These are phyloP conservation scores for Talaromyces verruculosus DNA, from an alignment of 2,329 filamentous ascomycete species.

Conservation along the genomic window DNA sequence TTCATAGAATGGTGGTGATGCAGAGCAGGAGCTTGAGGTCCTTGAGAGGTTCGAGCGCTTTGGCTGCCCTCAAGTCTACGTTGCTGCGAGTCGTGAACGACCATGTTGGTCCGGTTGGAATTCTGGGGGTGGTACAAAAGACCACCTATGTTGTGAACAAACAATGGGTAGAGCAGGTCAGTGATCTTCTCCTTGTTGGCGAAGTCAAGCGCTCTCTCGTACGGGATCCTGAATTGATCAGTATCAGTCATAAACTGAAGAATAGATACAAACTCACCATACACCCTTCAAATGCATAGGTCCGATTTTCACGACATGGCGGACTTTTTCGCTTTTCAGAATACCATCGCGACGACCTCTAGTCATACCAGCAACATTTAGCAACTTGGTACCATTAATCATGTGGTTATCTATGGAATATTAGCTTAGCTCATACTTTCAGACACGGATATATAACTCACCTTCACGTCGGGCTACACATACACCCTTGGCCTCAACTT, in stretches of 20 bases:
- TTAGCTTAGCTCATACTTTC: not conserved
- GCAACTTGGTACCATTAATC: constrained; percentile 96
- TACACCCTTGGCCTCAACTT: constrained; percentile 93
- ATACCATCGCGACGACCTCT: constrained; percentile 93
- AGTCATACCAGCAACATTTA: constrained; percentile 98
- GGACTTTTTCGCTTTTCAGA: constrained; percentile 93
- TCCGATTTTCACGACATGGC: constrained; percentile 97
- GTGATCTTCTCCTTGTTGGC: constrained; percentile 99
- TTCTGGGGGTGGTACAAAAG: constrained; percentile 88
- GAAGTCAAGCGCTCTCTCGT: constrained; percentile 95
- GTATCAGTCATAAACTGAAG: not conserved
- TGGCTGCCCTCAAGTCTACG: constrained; percentile 67
- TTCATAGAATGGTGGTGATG: constrained; percentile 67
- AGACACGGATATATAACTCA: constrained; percentile 41
- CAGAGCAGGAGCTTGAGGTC: constrained; percentile 61
- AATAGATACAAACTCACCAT: constrained; percentile 63
- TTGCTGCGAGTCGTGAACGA: constrained; percentile 79
- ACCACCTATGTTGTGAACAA: constrained; percentile 94
- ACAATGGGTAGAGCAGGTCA: constrained; percentile 88
- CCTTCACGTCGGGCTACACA: constrained; percentile 93
- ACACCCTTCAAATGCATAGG: constrained; percentile 99
- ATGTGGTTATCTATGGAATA: constrained; percentile 82
- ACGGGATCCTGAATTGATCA: constrained; percentile 75
- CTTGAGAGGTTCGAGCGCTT: constrained; percentile 59
- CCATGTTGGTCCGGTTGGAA: constrained; percentile 75